phyloP scores from a whole-genome alignment of 2,329 filamentous ascomycete genomes.

The Raffaelea arxii region DNA sequence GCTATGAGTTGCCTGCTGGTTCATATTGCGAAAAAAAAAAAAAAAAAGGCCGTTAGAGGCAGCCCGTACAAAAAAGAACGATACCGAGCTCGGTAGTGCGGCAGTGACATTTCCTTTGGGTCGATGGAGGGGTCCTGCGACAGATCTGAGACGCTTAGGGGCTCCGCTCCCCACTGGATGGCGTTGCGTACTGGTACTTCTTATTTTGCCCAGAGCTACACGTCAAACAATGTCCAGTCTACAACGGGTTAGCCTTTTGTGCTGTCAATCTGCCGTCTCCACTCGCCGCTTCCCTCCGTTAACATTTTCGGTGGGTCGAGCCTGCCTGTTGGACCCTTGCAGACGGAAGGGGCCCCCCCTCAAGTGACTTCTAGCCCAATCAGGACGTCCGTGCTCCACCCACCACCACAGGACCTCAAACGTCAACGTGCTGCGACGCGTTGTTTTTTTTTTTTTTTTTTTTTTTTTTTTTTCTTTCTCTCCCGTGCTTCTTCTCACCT shows the following conservation, averaged over 20 bases:
- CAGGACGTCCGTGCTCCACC: background rate
- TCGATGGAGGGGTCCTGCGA: constrained; percentile 23
- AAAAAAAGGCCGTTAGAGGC: too few species aligned
- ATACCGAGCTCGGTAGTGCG: background rate
- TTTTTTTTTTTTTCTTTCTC: background rate
- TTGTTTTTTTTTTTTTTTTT: background rate
- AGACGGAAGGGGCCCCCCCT: too few species aligned
- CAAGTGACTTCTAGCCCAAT: constrained; percentile 1
- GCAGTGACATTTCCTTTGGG: background rate
- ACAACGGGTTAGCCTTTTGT: background rate
- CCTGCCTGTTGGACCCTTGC: background rate
- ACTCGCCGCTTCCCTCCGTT: constrained; percentile 1
- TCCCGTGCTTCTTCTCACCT: background rate
- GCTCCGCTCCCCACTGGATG: constrained; percentile 7
- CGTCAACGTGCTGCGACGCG: background rate
- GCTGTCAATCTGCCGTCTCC: background rate
- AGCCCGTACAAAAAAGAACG: background rate
- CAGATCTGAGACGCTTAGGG: constrained; percentile 31
- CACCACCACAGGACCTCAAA: background rate
- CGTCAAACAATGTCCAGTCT: background rate
- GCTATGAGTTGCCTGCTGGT: too few species aligned
- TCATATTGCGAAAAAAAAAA: background rate
- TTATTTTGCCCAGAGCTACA: background rate
- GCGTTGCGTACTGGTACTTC: constrained; percentile 9
- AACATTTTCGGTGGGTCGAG: background rate